Evolutionary conservation across 495 filamentous ascomycete genomes (phyloP).

Genomic region (Annulohypoxylon stygium): DNA sequence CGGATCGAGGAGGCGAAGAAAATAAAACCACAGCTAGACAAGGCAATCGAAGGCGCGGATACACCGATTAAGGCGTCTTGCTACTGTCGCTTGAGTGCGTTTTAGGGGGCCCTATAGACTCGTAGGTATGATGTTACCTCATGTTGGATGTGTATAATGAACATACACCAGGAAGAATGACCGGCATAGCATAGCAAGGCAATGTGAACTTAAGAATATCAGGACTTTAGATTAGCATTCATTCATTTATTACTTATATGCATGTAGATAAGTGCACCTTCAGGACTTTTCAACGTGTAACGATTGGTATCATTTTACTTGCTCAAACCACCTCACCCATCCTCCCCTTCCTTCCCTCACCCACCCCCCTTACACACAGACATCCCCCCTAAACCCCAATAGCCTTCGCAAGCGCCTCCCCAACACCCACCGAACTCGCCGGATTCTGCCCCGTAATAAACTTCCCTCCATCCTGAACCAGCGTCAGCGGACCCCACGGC

Average conservation of each 20-base stretch:
- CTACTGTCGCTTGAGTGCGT: constrained; percentile 64
- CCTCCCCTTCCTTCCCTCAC: not conserved
- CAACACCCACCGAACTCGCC: constrained; percentile 70
- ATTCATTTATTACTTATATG: constrained; percentile 5
- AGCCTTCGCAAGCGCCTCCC: constrained; percentile 61
- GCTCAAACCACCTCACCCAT: not conserved
- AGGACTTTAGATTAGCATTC: not conserved
- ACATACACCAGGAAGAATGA: not conserved
- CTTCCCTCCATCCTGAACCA: constrained; percentile 64
- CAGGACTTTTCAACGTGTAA: not conserved
- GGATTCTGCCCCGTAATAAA: constrained; percentile 85
- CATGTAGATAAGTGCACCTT: not conserved
- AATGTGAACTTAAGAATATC: not conserved
- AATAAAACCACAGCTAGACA: constrained; percentile 62
- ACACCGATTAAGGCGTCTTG: constrained; percentile 71
- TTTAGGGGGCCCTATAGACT: not conserved
- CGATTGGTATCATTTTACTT: constrained; percentile 3
- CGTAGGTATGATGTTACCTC: not conserved
- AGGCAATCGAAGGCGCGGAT: constrained; percentile 68
- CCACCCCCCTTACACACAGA: not conserved
- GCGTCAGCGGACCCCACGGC: constrained; percentile 71
- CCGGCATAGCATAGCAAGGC: constrained; percentile 1
- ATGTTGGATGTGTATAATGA: not conserved
- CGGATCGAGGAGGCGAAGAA: constrained; percentile 62
- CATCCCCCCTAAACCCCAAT: constrained; percentile 33